These are phyloP conservation scores for Rhodotorula graminis DNA, from an alignment of 768 basidiomycete species.

Conservation along the genomic window DNA sequence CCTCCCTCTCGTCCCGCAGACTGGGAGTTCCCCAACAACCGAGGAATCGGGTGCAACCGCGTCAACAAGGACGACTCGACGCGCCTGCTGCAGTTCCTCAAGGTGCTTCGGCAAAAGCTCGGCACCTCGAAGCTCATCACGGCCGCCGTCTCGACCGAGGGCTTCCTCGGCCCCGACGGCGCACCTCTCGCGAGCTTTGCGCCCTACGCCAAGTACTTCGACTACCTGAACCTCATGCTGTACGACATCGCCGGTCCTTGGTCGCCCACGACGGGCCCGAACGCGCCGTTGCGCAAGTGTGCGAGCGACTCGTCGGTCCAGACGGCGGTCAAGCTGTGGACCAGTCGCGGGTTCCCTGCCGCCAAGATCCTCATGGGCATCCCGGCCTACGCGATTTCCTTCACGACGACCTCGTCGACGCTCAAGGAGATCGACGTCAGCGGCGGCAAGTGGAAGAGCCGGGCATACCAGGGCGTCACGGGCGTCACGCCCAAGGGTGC, in stretches of 20 bases:
- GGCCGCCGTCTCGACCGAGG: slow-evolving; percentile 67
- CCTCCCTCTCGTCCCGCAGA: slow-evolving; percentile 14
- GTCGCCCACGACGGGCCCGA: slow-evolving; percentile 69
- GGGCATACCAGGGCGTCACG: slow-evolving; percentile 21
- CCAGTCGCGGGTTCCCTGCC: slow-evolving; percentile 67
- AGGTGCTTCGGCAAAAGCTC: slow-evolving; percentile 58
- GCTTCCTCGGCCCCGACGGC: slow-evolving; percentile 63
- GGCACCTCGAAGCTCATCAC: slow-evolving; percentile 64
- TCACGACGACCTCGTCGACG: slow-evolving; percentile 22
- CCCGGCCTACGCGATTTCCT: slow-evolving; percentile 26
- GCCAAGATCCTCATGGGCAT: slow-evolving; percentile 67
- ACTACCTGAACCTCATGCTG: slow-evolving; percentile 82
- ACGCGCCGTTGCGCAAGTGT: slow-evolving; percentile 72
- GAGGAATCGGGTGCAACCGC: slow-evolving; percentile 53
- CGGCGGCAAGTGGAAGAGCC: background rate
- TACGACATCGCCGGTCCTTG: slow-evolving; percentile 63
- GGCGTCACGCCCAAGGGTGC: slow-evolving; percentile 16
- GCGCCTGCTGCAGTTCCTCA: slow-evolving; percentile 72
- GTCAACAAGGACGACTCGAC: slow-evolving; percentile 58
- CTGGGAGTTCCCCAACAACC: slow-evolving; percentile 69
- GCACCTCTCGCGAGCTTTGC: slow-evolving; percentile 59
- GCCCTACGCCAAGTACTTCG: slow-evolving; percentile 62
- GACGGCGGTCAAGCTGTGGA: slow-evolving; percentile 67
- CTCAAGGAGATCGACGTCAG: background rate
- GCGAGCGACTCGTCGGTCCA: slow-evolving; percentile 74